phyloP scores from a whole-genome alignment of 306 rosid species.

The Cicer yamashitae region DNA sequence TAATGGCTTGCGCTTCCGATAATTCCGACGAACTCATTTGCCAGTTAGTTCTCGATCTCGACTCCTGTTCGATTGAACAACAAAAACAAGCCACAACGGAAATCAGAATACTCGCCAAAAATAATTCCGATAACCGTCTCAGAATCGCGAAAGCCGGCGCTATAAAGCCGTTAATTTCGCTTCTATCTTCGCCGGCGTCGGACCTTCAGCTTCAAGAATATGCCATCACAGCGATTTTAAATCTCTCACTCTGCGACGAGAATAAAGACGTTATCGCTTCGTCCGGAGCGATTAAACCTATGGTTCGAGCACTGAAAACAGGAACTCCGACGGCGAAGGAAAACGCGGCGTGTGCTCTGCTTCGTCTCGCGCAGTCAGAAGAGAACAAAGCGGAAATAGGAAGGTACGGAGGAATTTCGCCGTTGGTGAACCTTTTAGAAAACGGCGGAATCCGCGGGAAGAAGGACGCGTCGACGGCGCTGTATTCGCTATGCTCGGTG shows the following conservation, averaged over 20 bases:
- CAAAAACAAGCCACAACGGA: conserved; percentile 95
- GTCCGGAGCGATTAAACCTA: conserved; percentile 79
- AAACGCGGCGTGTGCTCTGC: conserved; percentile 89
- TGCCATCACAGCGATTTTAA: conserved; percentile 86
- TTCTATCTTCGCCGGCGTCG: conserved; percentile 52
- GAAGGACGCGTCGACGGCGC: conserved; percentile 95
- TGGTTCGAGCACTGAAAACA: conserved; percentile 62
- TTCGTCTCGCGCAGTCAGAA: conserved; percentile 77
- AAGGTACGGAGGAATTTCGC: conserved; percentile 80
- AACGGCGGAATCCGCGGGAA: conserved; percentile 72
- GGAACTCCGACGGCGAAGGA: conserved; percentile 85
- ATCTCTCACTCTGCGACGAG: conserved; percentile 89
- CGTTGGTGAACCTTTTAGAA: conserved; percentile 70
- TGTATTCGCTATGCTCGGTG: conserved; percentile 76
- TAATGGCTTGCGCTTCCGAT: conserved; percentile 70
- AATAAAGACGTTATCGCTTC: conserved; percentile 74
- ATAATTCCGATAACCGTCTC: conserved; percentile 78
- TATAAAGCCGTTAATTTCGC: conserved; percentile 70
- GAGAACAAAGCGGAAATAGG: conserved; percentile 78
- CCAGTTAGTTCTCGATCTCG: conserved; percentile 68
- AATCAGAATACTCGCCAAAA: conserved; percentile 90
- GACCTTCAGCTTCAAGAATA: conserved; percentile 88
- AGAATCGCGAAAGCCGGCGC: conserved; percentile 81
- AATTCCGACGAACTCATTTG: conserved; percentile 77
- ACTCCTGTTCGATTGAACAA: conserved; percentile 71